These are phyloP conservation scores for Debaryomyces subglobosus DNA, from an alignment of 1,139 yeast genomes.

Conservation along the genomic window DNA sequence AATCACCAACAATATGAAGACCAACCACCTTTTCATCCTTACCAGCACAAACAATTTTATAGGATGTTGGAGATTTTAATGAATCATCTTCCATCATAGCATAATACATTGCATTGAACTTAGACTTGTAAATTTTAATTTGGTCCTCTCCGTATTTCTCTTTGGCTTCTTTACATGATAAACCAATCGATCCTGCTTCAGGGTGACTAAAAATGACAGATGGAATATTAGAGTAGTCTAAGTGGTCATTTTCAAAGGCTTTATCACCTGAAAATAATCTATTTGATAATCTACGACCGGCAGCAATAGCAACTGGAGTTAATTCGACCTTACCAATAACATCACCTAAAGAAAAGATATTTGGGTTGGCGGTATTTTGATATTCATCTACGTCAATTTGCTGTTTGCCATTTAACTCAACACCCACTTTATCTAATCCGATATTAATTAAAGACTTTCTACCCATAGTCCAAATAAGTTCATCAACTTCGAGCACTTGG, in stretches of 20 bases:
- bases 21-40: constrained; percentile 93
- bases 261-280: constrained; percentile 82
- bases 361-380: constrained; percentile 75
- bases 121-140: constrained; percentile 78
- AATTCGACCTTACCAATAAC: constrained; percentile 89
- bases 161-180: constrained; percentile 76
- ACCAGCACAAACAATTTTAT: constrained; percentile 80
- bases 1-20: constrained; percentile 87
- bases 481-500: constrained; percentile 67
- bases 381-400: constrained; percentile 81
- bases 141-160: constrained; percentile 79
- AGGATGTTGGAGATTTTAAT: constrained; percentile 83
- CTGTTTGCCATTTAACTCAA: constrained; percentile 57
- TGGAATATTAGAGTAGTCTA: constrained; percentile 85
- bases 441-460: constrained; percentile 76
- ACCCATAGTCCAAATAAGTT: constrained; percentile 91
- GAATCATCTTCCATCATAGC: constrained; percentile 70
- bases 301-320: constrained; percentile 98
- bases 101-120: constrained; percentile 90
- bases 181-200: constrained; percentile 93
- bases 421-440: constrained; percentile 76
- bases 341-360: constrained; percentile 88
- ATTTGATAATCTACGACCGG: constrained; percentile 92
- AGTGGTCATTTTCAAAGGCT: constrained; percentile 64
- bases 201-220: constrained; percentile 96